Base-by-base conservation (phyloP, 2,329 filamentous ascomycete species). In the Fusarium sp. region DNA sequence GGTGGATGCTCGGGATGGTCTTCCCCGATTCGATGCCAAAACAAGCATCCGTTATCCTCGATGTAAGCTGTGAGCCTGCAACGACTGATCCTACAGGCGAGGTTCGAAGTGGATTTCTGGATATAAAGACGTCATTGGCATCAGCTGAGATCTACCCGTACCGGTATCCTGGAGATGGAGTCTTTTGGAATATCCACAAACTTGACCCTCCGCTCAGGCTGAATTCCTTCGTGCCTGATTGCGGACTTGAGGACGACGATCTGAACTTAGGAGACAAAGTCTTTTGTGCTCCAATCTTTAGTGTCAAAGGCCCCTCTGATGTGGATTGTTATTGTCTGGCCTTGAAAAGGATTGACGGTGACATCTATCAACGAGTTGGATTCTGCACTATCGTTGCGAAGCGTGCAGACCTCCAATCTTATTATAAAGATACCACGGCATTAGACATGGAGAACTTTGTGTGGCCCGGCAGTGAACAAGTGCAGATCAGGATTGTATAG, bases 301-400 rank as follows among this genome's bases (percentile, higher is more conserved):
- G n/a, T 12, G 4, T 17, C 2, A 14, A 7, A 17, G 0, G 1
- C 8, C 5, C 3, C 10, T 14, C 3, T 11, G 13, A 6, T 13
- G 6, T 52, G 12, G 6, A n/a, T 5, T 31, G n/a, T 15, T 39
- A 12, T 1, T 56, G 59, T 45, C 7, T 62, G 9, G 59, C 17
- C 6, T 44, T 62, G 6, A 56, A 38, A 11, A 11, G 5, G 12
- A 12, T 56, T 10, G 59, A 33, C 1, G 11, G 5, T 3, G 6
- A 7, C 4, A n/a, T 11, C 6, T 56, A 62, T 14, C 59, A 31
- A 9, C 8, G 59, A 14, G 51, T 62, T 15, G 59, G 49, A 3
- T 62, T 62, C 4, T 62, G 56, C 7, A 26, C 0, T 38, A 6
- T 58, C 3, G 4, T 2, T 22, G 13, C 0, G 17, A 5, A 7